Evolutionary conservation across 2,329 filamentous ascomycete species (phyloP).

Genomic region (Nothophaeocryptopus gaeumannii): DNA sequence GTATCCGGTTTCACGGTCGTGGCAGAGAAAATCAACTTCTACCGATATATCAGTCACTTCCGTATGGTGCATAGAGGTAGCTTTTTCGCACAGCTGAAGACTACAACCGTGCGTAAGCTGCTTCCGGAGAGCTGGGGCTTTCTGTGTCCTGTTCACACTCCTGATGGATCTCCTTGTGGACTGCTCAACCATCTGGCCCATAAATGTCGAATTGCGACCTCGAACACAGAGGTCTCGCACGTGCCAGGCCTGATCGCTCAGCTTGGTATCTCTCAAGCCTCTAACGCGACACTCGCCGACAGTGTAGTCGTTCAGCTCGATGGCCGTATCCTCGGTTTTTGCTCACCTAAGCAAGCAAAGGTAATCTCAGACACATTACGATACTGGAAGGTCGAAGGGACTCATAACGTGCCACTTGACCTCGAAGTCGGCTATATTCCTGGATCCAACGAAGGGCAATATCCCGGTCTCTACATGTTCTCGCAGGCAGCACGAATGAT

Average conservation of each 20-base stretch:
- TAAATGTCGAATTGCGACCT: constrained; percentile 86
- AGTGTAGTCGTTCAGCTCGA: constrained; percentile 88
- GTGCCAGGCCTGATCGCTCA: constrained; percentile 72
- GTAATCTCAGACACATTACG: constrained; percentile 81
- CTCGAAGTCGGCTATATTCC: constrained; percentile 93
- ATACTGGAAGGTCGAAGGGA: constrained; percentile 92
- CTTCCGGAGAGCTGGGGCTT: constrained; percentile 98
- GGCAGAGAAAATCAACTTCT: constrained; percentile 97
- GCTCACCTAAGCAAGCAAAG: constrained; percentile 76
- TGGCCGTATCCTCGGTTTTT: constrained; percentile 86
- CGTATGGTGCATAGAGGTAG: constrained; percentile 98
- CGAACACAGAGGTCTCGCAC: constrained; percentile 67
- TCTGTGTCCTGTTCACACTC: constrained; percentile 94
- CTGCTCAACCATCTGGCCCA: constrained; percentile 92
- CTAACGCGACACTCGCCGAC: constrained; percentile 75
- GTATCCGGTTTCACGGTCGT: constrained; percentile 93
- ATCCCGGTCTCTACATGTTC: constrained; percentile 92
- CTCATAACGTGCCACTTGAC: constrained; percentile 72
- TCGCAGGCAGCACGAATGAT: constrained; percentile 83
- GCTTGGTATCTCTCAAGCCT: constrained; percentile 72
- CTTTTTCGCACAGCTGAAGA: constrained; percentile 97
- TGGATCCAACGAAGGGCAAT: constrained; percentile 84
- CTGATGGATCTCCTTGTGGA: constrained; percentile 92
- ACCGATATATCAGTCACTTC: constrained; percentile 98
- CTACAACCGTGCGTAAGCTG: constrained; percentile 92